These are phyloP conservation scores for Lagenidium sp. DNA, from an alignment of 352 stramenopile species.

Conservation along the genomic window DNA sequence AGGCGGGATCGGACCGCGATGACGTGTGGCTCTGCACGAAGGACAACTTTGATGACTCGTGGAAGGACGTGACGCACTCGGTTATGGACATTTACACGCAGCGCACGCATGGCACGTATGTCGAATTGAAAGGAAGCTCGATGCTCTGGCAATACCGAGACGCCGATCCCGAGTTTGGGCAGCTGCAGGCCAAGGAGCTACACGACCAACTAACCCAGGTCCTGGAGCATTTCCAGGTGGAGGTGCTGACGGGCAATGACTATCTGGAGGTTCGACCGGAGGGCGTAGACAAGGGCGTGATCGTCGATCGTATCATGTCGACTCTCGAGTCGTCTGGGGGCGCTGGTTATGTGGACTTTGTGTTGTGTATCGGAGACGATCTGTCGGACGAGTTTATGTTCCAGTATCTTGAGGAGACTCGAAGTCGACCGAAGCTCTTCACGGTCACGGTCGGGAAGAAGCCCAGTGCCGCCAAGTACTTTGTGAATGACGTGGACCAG, in stretches of 20 bases:
- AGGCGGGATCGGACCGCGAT: conserved; percentile 13
- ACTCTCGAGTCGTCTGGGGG: conserved; percentile 71
- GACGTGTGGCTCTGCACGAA: conserved; percentile 81
- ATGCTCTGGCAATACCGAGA: conserved; percentile 99
- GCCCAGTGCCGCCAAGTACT: conserved; percentile 95
- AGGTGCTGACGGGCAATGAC: conserved; percentile 86
- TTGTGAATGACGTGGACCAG: conserved; percentile 96
- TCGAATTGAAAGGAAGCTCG: conserved; percentile 98
- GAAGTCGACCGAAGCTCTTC: conserved; percentile 74
- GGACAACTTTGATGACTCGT: conserved; percentile 92
- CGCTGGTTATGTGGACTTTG: conserved; percentile 90
- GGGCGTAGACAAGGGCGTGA: conserved; percentile 98
- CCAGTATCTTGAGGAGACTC: conserved; percentile 70
- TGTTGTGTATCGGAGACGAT: conserved; percentile 97
- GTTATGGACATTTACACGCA: conserved; percentile 99
- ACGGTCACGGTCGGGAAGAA: conserved; percentile 99
- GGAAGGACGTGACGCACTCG: conserved; percentile 94
- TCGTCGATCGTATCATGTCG: conserved; percentile 93
- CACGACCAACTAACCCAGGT: conserved; percentile 96
- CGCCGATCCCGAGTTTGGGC: conserved; percentile 98
- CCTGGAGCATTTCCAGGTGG: conserved; percentile 93
- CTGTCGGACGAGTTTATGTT: conserved; percentile 99
- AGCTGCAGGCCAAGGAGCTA: conserved; percentile 97
- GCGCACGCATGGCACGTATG: conserved; percentile 98
- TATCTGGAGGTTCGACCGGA: conserved; percentile 94